Evolutionary conservation across 2,329 filamentous ascomycete species (phyloP).

Genomic region (Catunica adiposa): DNA sequence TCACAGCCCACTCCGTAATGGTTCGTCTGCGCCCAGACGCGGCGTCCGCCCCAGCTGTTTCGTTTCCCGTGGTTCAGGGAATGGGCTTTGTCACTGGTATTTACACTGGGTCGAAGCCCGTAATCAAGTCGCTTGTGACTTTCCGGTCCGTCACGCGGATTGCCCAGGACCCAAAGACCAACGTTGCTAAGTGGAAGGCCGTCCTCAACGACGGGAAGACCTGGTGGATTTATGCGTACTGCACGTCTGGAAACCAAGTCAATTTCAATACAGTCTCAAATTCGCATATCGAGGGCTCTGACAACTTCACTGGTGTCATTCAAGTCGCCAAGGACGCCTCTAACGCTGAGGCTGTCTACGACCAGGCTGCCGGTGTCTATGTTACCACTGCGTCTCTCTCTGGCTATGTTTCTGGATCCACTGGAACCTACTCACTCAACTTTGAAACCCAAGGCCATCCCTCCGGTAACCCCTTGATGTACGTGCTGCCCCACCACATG

Average conservation of each 20-base stretch:
- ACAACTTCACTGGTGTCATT: slow-evolving; percentile 58
- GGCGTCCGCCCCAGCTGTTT: slow-evolving; percentile 43
- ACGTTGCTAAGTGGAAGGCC: slow-evolving; percentile 61
- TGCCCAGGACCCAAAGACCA: slow-evolving; percentile 38
- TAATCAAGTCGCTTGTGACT: slow-evolving; percentile 57
- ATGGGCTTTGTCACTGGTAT: slow-evolving; percentile 73
- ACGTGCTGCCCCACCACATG: slow-evolving; percentile 72
- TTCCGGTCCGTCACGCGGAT: slow-evolving; percentile 51
- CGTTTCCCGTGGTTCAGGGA: slow-evolving; percentile 73
- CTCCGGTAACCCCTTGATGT: slow-evolving; percentile 55
- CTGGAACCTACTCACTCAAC: slow-evolving; percentile 55
- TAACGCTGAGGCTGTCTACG: slow-evolving; percentile 49
- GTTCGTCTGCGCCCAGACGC: slow-evolving; percentile 45
- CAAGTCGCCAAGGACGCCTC: slow-evolving; percentile 66
- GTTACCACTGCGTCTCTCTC: slow-evolving; percentile 46
- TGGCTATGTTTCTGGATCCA: slow-evolving; percentile 40
- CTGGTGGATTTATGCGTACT: slow-evolving; percentile 69
- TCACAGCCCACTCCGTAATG: slow-evolving; percentile 44
- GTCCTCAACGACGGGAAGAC: slow-evolving; percentile 51
- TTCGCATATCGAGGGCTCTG: slow-evolving; percentile 45
- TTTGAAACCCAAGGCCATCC: slow-evolving; percentile 56
- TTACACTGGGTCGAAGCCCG: slow-evolving; percentile 53
- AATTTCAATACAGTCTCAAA: slow-evolving; percentile 53
- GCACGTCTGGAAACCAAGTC: slow-evolving; percentile 40
- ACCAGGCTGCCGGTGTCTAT: slow-evolving; percentile 61